Base-by-base conservation (phyloP, 2,329 filamentous ascomycete genomes). In the Chaetothyriales sp. region DNA sequence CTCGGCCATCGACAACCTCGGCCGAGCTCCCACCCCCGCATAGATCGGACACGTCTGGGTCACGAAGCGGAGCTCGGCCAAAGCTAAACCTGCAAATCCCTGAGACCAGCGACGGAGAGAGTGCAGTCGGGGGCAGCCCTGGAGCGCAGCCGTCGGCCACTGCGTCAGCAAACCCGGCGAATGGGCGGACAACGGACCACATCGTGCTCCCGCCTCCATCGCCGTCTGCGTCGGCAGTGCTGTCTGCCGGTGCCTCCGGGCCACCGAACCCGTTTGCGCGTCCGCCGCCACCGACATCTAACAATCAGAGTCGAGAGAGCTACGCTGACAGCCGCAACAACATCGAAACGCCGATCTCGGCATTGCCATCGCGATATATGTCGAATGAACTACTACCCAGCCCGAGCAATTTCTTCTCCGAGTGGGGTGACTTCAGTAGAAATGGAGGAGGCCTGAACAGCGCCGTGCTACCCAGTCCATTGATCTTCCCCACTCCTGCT, bases 221-320 rank as follows among this genome's bases (percentile, higher is more conserved):
- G 1, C 90, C 92, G 0, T 94, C 87, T 26, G 85, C 87, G 2
- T 84, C 84, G 19, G 80, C 87, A 2, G 73, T 96, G 5, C 73
- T 95, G 50, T 95, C 88, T 46, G 92, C 92, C 0, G 92, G 92
- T 43, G 90, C 92, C 7, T 84, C 83, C 39, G 92, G 92, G 0
- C 92, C 92, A 12, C 88, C 88, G 1, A 98, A 98, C 65, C 92
- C 92, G 0, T 98, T 96, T 65, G 92, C 92, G 6, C 78, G 90
- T 43, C 92, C 90, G 0, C 78, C 82, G 22, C 87, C 85, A 3
- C 86, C 88, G n/a, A 63, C 57, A 15, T 45, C 59, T 60, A 42
- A 56, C 63, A 42, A 56, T 63, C 62, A 72, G 42, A 66, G 67
- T 47, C 70, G 69, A 44, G 63, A 63, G 32, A 67, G 70, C n/a